Base-by-base conservation (phyloP, 495 filamentous ascomycete genomes). In the Aspergillus diversus region DNA sequence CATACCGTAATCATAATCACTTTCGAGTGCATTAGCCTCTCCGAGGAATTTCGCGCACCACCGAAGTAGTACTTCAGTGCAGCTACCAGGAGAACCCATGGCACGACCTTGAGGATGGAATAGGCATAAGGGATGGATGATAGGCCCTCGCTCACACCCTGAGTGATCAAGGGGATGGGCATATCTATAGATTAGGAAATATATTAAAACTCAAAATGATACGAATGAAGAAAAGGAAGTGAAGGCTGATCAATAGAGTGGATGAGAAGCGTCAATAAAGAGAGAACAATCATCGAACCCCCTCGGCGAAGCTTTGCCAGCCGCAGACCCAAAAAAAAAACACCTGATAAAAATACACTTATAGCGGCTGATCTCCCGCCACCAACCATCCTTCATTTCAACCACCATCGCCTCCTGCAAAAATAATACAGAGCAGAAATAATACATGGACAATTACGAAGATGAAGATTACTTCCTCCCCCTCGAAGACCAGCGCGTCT, bases 1-100 rank as follows among this genome's bases (percentile, higher is more conserved):
- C 76, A 17, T 83, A 91, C 89, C 13, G 95, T 99, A 9, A 99
- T 86, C 84, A 99, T 89, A 31, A 97, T 82, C 9, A 98, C 92
- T 67, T 94, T 92, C 13, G 90, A 90, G 70, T 96, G 91, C 91
- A 98, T 93, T 66, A 91, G 77, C 55, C 93, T 85, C 75, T 97
- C 95, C 53, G 91, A 87, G 43, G 72, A 72, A 73, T 92, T 97
- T 69, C 73, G 77, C 9, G 89, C 86, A 64, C 95, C 95, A 49
- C 84, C 83, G 71, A 88, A 90, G 78, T 89, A 96, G 71, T 81
- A 80, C 78, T 97, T 98, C 35, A 96, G 69, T 39, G 91, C 69
- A 37, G 79, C 84, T 43, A 97, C 47, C 27, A 88, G 61, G 37
- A 80, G 72, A 6, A 92, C 59, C 71, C 84, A 86, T 66, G 86